Evolutionary conservation across 495 filamentous ascomycete species (phyloP).

Genomic region (Tetracladium setigerum): DNA sequence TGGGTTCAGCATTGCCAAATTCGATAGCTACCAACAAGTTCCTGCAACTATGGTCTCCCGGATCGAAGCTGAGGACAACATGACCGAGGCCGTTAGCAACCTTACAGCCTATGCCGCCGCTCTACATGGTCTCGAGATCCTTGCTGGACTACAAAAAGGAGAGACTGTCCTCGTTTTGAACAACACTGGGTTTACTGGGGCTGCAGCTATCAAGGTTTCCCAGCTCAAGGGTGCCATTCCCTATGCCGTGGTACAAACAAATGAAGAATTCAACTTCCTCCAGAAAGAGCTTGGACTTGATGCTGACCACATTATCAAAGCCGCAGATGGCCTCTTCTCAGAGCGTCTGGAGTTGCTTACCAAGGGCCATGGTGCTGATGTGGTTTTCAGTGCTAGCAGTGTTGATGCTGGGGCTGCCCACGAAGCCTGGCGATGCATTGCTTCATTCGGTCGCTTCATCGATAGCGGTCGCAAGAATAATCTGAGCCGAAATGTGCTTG

Average conservation of each 20-base stretch:
- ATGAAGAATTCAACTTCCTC: slow-evolving; percentile 9
- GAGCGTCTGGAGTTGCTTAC: slow-evolving; percentile 13
- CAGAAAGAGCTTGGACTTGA: slow-evolving; percentile 19
- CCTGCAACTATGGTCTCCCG: background rate
- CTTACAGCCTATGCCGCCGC: slow-evolving; percentile 1
- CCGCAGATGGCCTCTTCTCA: slow-evolving; percentile 9
- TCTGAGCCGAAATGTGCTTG: too few relatives aligned
- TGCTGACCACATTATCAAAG: slow-evolving; percentile 24
- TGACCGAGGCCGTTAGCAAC: slow-evolving; percentile 2
- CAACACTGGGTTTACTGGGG: slow-evolving; percentile 35
- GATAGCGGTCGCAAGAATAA: slow-evolving; percentile 28
- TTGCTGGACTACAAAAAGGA: slow-evolving; percentile 5
- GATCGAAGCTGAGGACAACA: slow-evolving; percentile 1
- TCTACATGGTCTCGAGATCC: background rate
- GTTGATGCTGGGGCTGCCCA: too few relatives aligned
- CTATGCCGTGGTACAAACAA: slow-evolving; percentile 22
- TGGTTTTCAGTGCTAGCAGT: too few relatives aligned
- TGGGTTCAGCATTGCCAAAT: background rate
- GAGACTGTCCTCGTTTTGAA: slow-evolving; percentile 37
- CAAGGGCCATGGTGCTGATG: too few relatives aligned
- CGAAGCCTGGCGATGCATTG: slow-evolving; percentile 40
- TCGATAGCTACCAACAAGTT: background rate
- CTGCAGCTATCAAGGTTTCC: slow-evolving; percentile 32
- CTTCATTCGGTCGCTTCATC: slow-evolving; percentile 39
- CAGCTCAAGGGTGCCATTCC: slow-evolving; percentile 27